These are phyloP conservation scores for Orbilia javanica DNA, from an alignment of 2,329 filamentous ascomycete genomes.

Conservation along the genomic window DNA sequence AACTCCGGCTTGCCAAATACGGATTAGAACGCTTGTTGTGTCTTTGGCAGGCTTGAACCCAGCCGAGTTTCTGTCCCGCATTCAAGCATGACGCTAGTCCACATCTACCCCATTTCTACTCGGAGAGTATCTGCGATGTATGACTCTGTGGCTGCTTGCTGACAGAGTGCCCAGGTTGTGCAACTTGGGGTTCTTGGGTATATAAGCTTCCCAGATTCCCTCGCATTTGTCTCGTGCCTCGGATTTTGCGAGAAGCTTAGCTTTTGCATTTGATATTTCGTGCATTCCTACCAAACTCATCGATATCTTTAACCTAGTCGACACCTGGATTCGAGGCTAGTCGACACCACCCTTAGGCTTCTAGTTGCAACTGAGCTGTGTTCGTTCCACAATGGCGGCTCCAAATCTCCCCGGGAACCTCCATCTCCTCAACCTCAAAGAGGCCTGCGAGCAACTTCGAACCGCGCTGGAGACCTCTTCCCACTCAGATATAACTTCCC, in stretches of 20 bases:
- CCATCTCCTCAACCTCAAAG: not conserved
- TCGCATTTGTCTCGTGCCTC: not conserved
- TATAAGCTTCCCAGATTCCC: not conserved
- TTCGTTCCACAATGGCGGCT: conserved; percentile 2
- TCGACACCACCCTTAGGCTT: too few species aligned
- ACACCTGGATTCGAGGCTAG: too few species aligned
- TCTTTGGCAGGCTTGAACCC: too few species aligned
- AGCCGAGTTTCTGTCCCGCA: not conserved
- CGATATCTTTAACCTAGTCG: too few species aligned
- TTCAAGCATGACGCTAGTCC: not conserved
- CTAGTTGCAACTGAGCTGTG: too few species aligned
- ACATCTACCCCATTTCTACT: not conserved
- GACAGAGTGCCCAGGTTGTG: too few species aligned
- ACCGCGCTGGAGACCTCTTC: not conserved
- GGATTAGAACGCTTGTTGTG: too few species aligned
- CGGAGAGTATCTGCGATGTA: not conserved
- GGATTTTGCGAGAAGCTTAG: too few species aligned
- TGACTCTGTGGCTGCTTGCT: not conserved
- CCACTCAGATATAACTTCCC: not conserved
- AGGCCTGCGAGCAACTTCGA: not conserved
- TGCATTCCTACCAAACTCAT: too few species aligned
- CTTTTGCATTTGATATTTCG: too few species aligned
- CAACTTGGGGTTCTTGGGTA: not conserved
- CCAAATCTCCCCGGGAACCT: not conserved
- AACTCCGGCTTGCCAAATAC: not conserved